These are phyloP conservation scores for Fraxinus ornus DNA, from an alignment of 305 asterid genomes.

Conservation along the genomic window DNA sequence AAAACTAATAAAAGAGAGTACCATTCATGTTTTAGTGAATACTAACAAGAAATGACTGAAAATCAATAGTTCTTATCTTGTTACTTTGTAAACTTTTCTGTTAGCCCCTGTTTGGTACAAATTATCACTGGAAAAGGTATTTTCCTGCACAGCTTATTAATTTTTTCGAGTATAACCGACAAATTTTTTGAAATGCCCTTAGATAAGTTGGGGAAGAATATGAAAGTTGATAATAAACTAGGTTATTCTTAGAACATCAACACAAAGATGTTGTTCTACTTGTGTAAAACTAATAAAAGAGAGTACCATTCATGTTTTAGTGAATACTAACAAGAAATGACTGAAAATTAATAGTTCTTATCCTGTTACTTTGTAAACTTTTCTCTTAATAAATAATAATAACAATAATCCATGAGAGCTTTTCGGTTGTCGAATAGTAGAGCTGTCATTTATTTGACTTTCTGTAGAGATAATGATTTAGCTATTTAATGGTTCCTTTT, in stretches of 20 bases:
- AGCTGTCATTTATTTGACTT: not conserved
- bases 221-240: not conserved
- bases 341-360: not conserved
- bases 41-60: not conserved
- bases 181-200: not conserved
- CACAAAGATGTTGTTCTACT: not conserved
- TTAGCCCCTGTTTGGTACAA: too few relatives aligned
- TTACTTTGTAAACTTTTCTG: not conserved
- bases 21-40: not conserved
- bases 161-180: not conserved
- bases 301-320: not conserved
- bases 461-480: not conserved
- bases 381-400: not conserved
- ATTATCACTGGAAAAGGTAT: conserved; percentile 95
- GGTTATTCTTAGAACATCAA: not conserved
- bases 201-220: not conserved
- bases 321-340: not conserved
- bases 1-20: not conserved
- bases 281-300: not conserved
- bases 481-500: not conserved
- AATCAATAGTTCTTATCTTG: not conserved
- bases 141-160: not conserved
- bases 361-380: not conserved
- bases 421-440: not conserved
- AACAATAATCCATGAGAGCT: not conserved